Conservation (phyloP, 169 alveolate species). For the Plasmodium relictum region DNA sequence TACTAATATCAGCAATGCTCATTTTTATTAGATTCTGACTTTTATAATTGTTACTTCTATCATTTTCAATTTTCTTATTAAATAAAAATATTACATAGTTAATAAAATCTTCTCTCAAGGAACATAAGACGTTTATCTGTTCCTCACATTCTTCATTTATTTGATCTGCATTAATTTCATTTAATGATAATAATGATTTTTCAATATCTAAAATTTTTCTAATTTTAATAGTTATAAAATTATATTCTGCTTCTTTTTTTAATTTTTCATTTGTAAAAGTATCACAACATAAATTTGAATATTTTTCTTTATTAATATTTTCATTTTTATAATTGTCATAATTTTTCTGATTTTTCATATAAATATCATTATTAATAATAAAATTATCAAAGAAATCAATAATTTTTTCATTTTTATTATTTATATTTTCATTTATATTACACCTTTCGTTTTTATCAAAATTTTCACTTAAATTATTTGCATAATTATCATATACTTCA, state of each 20-base stretch:
- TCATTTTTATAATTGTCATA: conserved; percentile 3
- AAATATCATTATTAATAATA: not conserved
- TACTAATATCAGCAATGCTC: not conserved
- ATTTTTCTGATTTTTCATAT: not conserved
- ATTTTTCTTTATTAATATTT: not conserved
- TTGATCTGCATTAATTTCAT: conserved; percentile 18
- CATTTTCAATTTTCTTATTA: not conserved
- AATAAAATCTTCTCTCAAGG: conserved; percentile 42
- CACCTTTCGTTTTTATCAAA: not conserved
- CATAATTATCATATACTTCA: not conserved
- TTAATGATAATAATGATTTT: conserved; percentile 18
- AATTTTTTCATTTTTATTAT: conserved; percentile 2
- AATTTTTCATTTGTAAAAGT: conserved; percentile 1
- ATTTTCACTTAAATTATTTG: not conserved
- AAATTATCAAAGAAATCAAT: not conserved
- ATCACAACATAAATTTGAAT: not conserved
- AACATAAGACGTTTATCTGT: conserved; percentile 20
- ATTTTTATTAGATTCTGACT: not conserved
- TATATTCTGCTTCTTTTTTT: conserved; percentile 9
- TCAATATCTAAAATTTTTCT: conserved; percentile 22
- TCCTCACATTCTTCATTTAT: conserved; percentile 54
- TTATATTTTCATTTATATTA: not conserved
- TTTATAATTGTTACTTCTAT: not conserved
- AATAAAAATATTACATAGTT: conserved; percentile 47
- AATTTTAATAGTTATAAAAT: conserved; percentile 11